Conservation (phyloP, 2,329 filamentous ascomycete species). For the Venturiaceae sp. region DNA sequence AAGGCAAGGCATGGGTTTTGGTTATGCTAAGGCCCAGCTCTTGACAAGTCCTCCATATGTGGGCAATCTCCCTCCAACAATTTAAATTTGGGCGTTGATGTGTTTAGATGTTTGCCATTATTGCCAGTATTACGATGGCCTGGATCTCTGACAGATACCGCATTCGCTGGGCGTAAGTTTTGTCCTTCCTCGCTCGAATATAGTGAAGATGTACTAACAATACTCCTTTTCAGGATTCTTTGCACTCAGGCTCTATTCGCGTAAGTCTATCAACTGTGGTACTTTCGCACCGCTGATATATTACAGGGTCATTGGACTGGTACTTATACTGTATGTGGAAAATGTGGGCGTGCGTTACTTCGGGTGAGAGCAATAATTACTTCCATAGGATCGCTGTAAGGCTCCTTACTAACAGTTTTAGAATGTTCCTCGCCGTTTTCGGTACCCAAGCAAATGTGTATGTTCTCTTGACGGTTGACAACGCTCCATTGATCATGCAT, state of each 20-base stretch:
- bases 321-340: not conserved
- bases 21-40: conserved; percentile 2
- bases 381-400: not conserved
- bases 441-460: conserved; percentile 20
- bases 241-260: not conserved
- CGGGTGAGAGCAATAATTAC: conserved; percentile 10
- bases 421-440: conserved; percentile 19
- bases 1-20: conserved; percentile 1
- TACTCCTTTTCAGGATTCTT: not conserved
- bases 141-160: conserved; percentile 1
- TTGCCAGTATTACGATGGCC: not conserved
- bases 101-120: not conserved
- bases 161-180: not conserved
- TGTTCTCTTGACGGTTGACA: not conserved
- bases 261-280: not conserved
- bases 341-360: conserved; percentile 16
- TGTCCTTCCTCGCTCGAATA: not conserved
- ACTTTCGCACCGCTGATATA: not conserved
- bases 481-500: not conserved
- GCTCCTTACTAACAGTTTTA: not conserved
- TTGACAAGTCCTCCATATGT: not conserved
- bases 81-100: not conserved
- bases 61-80: not conserved
- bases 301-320: conserved; percentile 10
- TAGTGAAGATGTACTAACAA: not conserved